Evolutionary conservation across 176 grass and related monocot genomes (phyloP).

Genomic region (Eremochloa ophiuroides): DNA sequence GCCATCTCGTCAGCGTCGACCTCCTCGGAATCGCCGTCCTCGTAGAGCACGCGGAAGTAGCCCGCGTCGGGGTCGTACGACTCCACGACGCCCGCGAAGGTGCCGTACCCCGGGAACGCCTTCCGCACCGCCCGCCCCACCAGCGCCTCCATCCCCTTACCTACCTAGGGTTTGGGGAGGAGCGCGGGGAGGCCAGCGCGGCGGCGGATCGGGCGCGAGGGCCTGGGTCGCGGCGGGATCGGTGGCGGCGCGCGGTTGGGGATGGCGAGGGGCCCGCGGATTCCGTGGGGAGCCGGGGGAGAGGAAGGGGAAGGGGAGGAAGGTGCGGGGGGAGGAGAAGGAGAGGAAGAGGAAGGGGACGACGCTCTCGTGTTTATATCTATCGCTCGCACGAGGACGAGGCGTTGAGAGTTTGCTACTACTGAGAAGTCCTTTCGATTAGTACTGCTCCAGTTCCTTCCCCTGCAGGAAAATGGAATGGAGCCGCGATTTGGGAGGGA

Average conservation of each 20-base stretch:
- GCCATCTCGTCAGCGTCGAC: slow-evolving; percentile 68
- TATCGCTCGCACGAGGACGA: neutral
- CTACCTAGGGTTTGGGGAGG: slow-evolving; percentile 40
- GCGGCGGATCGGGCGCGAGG: slow-evolving; percentile 24
- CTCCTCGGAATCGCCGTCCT: slow-evolving; percentile 91
- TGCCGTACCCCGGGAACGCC: slow-evolving; percentile 63
- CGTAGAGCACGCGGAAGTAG: slow-evolving; percentile 80
- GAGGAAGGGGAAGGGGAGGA: neutral
- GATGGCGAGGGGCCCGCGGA: neutral
- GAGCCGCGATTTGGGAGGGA: slow-evolving; percentile 24
- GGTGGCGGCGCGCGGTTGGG: slow-evolving; percentile 8
- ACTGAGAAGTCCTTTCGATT: neutral
- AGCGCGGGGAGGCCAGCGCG: neutral
- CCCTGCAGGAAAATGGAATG: neutral
- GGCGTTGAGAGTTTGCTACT: neutral
- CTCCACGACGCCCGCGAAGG: slow-evolving; percentile 55
- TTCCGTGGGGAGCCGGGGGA: neutral
- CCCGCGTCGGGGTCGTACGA: slow-evolving; percentile 70
- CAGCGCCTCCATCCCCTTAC: slow-evolving; percentile 46
- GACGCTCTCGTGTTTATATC: slow-evolving; percentile 20
- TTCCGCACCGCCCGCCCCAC: slow-evolving; percentile 76
- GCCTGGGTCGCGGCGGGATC: slow-evolving; percentile 12
- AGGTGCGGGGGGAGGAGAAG: neutral
- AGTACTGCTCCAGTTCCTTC: neutral
- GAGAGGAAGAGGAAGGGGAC: neutral